Base-by-base conservation (phyloP, 2,329 filamentous ascomycete species). In the Aquanectria penicillioides region DNA sequence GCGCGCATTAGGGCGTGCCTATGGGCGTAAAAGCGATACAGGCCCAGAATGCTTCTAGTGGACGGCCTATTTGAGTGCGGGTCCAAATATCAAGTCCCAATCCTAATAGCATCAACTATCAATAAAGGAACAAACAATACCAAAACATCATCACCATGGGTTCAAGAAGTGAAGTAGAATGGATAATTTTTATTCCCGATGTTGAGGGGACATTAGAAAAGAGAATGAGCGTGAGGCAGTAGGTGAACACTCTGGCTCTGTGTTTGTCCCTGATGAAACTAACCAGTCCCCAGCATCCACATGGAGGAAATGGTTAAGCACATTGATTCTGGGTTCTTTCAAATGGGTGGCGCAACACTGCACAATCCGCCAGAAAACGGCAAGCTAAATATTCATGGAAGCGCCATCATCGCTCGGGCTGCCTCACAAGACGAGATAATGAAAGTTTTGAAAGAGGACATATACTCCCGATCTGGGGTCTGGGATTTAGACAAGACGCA, bases 281-380 rank as follows among this genome's bases (percentile, higher is more conserved):
- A 20, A n/a, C 12, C 22, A 44, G 22, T 20, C 46, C 8, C 8
- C 6, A 52, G 49, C n/a, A 5, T 25, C 9, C 50, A 54, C 23
- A 31, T 54, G 7, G 29, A 29, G 22, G 41, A 54, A 5, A 36
- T 54, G 40, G 23, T 33, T 12, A 54, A 46, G 10, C 29, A 37
- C 25, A 37, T 54, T 33, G 50, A 54, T 13, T 54, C 50, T 3
- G 50, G 50, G 10, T 40, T 54, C 13, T 46, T 54, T 11, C 40
- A 54, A 17, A 46, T 54, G 50, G 38, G 50, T 13, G 50, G 40
- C 6, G 50, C 50, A 8, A 54, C 40, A 26, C 8, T 54, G 10
- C 37, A 41, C 15, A 25, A 11, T 25, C 28, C 37, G 15, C 17
- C 28, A 7, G 18, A 43, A 10, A 17, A 43, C 3, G 31, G 20